Evolutionary conservation across 768 basidiomycete genomes (phyloP), one percentile per base, ranked within the genome.

Genomic region (Boletus patriciae): DNA sequence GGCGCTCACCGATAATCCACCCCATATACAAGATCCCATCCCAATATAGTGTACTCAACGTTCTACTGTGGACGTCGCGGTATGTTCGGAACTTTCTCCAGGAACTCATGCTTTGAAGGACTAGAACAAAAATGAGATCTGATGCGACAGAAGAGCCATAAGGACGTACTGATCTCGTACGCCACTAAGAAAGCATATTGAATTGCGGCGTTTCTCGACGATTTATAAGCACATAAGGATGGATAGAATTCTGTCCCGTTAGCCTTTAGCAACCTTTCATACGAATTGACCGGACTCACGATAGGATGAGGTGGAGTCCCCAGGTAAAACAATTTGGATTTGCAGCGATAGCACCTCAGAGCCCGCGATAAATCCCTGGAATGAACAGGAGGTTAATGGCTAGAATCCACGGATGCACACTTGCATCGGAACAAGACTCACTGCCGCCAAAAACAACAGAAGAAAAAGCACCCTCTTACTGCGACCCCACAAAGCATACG

Each of bases 11-110:
- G 19, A 67, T 70, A 12, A 63, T 43, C 41, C 63, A 57, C 45
- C 50, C 55, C 66, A 69, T 69, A 18, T 70, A 69, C 50, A 58
- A 19, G 40, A 70, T 67, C 9, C 67, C 68, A 3, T 66, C 69
- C 69, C 65, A 63, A 42, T 69, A 69, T 2, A 68, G 41, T 10
- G 63, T 70, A 38, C 51, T 63, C 45, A 70, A 40, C 3, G 56
- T 18, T 38, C 49, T 57, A 48, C 66, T 68, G 6, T 11, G 50
- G 15, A 60, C 0, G 19, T 52, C 9, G n/a, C 68, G 66, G 46
- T 70, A 69, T 9, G 59, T 61, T 44, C 56, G 33, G 29, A 69
- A 65, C 45, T 57, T 65, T 38, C 56, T 61, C 68, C 66, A 70
- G 6, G 61, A 41, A 57, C 45, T 63, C 61, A 69, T 61, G 25